Evolutionary conservation across 169 alveolate species (phyloP).

Genomic region (Babesia ovis): DNA sequence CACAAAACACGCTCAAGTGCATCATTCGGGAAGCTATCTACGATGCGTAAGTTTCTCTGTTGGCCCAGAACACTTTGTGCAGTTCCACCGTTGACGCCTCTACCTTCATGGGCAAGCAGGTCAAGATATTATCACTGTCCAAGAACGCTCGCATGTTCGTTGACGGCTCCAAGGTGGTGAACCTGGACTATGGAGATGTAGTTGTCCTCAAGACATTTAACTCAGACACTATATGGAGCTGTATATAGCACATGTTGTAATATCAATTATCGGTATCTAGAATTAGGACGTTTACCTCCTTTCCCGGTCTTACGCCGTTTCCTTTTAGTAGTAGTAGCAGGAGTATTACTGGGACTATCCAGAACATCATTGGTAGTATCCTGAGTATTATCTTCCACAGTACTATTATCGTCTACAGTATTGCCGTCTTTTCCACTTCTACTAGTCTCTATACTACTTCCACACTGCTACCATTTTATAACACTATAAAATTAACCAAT

Average conservation of each 20-base stretch:
- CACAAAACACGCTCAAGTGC: conserved; percentile 65
- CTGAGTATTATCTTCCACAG: not conserved
- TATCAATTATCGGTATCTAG: no score
- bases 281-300: no score
- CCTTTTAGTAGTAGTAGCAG: not conserved
- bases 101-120: conserved; percentile 43
- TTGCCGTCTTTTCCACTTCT: not conserved
- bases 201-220: conserved; percentile 61
- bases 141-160: conserved; percentile 49
- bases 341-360: no score
- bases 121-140: conserved; percentile 58
- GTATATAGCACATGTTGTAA: no score
- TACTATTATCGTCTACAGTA: not conserved
- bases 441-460: no score
- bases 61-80: not conserved
- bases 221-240: conserved; percentile 58
- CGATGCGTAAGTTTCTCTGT: conserved; percentile 44
- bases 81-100: conserved; percentile 43
- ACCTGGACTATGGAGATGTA: conserved; percentile 63
- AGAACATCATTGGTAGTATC: not conserved
- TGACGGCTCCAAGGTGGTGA: conserved; percentile 59
- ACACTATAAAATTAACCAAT: no score
- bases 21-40: conserved; percentile 74
- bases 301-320: no score
- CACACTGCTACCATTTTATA: no score